Conservation (phyloP, 306 rosid genomes). For the Abrus pulchellus region DNA sequence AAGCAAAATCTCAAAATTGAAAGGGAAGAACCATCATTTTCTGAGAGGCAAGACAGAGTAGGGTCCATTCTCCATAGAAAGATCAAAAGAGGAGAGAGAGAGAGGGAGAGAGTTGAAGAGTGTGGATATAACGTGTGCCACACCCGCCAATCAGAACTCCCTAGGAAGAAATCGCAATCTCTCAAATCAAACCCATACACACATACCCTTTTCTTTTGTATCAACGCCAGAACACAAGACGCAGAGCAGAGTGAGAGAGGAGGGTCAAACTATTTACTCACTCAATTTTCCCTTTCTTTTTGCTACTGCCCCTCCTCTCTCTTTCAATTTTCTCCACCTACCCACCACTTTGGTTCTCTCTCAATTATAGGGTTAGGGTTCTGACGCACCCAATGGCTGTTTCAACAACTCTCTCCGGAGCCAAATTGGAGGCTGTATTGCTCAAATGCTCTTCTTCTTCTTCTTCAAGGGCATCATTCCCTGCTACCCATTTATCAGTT, state of each 20-base stretch:
- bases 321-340: neutral
- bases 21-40: too few relatives aligned
- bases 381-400: slow-evolving; percentile 60
- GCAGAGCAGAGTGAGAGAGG: neutral
- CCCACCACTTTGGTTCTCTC: neutral
- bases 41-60: neutral
- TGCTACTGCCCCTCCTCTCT: neutral
- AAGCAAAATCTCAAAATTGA: too few relatives aligned
- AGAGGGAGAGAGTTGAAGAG: neutral
- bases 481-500: slow-evolving; percentile 44
- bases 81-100: neutral
- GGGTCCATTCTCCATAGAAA: slow-evolving; percentile 27
- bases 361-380: slow-evolving; percentile 52
- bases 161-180: slow-evolving; percentile 57
- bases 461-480: slow-evolving; percentile 44
- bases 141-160: slow-evolving; percentile 64
- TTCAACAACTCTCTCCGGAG: slow-evolving; percentile 61
- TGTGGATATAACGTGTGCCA: slow-evolving; percentile 68
- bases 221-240: neutral
- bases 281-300: neutral
- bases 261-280: neutral
- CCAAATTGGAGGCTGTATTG: slow-evolving; percentile 63
- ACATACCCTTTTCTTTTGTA: too few relatives aligned
- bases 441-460: slow-evolving; percentile 58
- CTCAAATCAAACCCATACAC: neutral